These are phyloP conservation scores for Calonectria henricotiae DNA, from an alignment of 2,329 filamentous ascomycete genomes.

Conservation along the genomic window DNA sequence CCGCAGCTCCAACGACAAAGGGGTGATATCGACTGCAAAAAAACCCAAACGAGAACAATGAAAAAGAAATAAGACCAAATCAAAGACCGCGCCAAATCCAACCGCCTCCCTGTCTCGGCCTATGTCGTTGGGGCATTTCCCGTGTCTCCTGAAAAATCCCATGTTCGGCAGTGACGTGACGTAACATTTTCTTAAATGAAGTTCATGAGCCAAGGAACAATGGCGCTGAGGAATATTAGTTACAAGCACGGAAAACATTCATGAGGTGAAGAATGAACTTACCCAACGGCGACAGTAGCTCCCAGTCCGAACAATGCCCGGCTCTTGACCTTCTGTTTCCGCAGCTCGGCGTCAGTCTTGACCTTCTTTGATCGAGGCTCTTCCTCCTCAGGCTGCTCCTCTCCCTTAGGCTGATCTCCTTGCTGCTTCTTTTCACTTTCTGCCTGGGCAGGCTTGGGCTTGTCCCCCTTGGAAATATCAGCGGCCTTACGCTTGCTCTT, in stretches of 20 bases:
- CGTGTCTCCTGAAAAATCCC: conserved; percentile 39
- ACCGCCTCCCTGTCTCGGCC: conserved; percentile 49
- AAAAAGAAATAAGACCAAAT: conserved; percentile 40
- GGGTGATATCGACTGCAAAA: conserved; percentile 37
- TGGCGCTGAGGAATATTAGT: conserved; percentile 57
- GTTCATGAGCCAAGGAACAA: conserved; percentile 70
- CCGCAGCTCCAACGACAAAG: conserved; percentile 23
- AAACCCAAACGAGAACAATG: conserved; percentile 41
- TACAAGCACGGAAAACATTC: background rate
- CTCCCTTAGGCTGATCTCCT: conserved; percentile 45
- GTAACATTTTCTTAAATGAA: conserved; percentile 60
- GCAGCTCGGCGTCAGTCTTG: conserved; percentile 85
- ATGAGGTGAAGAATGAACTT: conserved; percentile 63
- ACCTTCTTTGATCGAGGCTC: conserved; percentile 80
- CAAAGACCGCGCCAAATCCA: conserved; percentile 53
- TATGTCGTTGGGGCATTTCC: conserved; percentile 43
- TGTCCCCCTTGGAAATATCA: conserved; percentile 79
- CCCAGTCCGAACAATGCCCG: conserved; percentile 89
- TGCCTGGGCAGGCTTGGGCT: conserved; percentile 55
- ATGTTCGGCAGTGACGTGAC: conserved; percentile 44
- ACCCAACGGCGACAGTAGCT: conserved; percentile 92
- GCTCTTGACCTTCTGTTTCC: conserved; percentile 89
- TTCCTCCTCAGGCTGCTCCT: conserved; percentile 53
- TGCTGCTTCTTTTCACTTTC: conserved; percentile 34
- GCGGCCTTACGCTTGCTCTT: conserved; percentile 83